Percentiles rank a stretch among this genome's conserved stretches.
Conservation (phyloP, 345 rosid species). For the Ricinus communis region DNA sequence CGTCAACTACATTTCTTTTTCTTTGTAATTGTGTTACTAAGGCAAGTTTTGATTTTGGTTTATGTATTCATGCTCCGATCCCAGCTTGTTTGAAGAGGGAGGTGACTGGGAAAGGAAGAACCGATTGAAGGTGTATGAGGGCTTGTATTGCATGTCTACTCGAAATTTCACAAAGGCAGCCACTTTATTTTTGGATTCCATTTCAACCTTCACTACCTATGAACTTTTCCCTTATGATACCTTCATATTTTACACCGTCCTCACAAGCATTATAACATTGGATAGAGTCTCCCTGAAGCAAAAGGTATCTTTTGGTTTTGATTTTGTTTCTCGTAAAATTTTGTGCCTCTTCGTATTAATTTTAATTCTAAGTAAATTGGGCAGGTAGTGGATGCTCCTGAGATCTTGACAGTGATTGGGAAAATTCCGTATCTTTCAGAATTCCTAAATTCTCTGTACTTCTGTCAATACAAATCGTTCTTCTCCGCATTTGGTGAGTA, state of each 20-base stretch:
- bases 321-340: background rate
- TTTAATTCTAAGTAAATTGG: slow-evolving; percentile 15
- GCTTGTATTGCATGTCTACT: slow-evolving; percentile 88
- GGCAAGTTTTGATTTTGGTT: background rate
- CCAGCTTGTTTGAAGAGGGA: slow-evolving; percentile 98
- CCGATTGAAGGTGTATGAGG: slow-evolving; percentile 94
- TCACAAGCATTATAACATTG: slow-evolving; percentile 88
- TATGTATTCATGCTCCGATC: slow-evolving; percentile 15
- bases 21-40: slow-evolving; percentile 4
- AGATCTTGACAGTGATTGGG: slow-evolving; percentile 95
- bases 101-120: slow-evolving; percentile 99
- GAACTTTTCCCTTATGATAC: slow-evolving; percentile 95
- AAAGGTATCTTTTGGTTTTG: slow-evolving; percentile 56
- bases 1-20: background rate
- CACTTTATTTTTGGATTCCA: slow-evolving; percentile 83
- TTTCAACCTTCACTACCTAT: slow-evolving; percentile 96
- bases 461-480: slow-evolving; percentile 88
- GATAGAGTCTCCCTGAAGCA: slow-evolving; percentile 97
- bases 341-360: background rate
- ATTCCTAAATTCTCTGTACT: slow-evolving; percentile 89
- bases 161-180: slow-evolving; percentile 92
- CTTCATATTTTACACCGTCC: slow-evolving; percentile 93
- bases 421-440: slow-evolving; percentile 84
- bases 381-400: slow-evolving; percentile 99
- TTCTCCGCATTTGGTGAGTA: slow-evolving; percentile 90